Conservation (phyloP, 1,139 yeast species). For the Pichia sp. region DNA sequence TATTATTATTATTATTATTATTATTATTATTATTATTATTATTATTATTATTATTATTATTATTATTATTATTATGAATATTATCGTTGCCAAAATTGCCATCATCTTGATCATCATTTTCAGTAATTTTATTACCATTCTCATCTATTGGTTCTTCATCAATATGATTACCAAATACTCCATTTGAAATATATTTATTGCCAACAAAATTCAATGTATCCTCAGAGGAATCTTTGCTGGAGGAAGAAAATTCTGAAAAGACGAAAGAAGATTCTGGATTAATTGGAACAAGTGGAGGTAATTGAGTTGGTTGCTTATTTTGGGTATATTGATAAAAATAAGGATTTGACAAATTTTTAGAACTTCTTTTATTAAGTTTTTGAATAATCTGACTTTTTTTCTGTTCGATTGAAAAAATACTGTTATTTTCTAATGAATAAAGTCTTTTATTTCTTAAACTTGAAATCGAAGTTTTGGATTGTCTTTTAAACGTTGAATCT, state of each 20-base stretch:
- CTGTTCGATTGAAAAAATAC: slow-evolving; percentile 8
- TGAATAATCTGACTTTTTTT: slow-evolving; percentile 8
- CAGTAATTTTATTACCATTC: background rate
- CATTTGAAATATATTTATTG: background rate
- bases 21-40: too few species aligned
- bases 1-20: too few species aligned
- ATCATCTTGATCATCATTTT: background rate
- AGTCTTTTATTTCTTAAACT: background rate
- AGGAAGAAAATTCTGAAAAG: background rate
- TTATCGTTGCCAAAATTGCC: background rate
- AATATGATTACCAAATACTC: background rate
- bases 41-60: background rate
- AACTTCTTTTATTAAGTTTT: slow-evolving; percentile 8
- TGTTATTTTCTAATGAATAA: slow-evolving; percentile 4
- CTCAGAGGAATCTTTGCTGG: background rate
- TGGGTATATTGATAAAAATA: slow-evolving; percentile 14
- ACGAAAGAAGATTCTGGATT: background rate
- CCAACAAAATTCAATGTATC: slow-evolving; percentile 2
- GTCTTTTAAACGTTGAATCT: background rate
- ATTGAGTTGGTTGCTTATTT: slow-evolving; percentile 7
- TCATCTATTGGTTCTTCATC: background rate
- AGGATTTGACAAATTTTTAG: slow-evolving; percentile 12
- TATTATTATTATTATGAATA: background rate
- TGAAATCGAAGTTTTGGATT: background rate
- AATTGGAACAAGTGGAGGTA: slow-evolving; percentile 5